phyloP scores from a whole-genome alignment of 495 filamentous ascomycete species.

The Zalerion maritima region DNA sequence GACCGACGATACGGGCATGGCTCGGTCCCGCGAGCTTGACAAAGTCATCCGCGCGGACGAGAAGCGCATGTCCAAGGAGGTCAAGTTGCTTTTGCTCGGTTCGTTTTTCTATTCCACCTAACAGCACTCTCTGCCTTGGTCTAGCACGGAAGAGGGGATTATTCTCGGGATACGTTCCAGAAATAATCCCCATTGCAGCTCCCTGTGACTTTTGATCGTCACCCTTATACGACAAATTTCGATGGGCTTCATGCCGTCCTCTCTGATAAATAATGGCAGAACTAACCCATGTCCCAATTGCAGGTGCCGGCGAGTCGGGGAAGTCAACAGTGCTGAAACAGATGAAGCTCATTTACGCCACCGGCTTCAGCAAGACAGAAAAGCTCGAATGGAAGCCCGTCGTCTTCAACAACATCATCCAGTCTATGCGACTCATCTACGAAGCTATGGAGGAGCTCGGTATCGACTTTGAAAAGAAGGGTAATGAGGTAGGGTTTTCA shows the following conservation, averaged over 20 bases:
- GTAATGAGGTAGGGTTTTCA: slow-evolving; percentile 56
- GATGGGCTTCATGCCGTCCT: no score
- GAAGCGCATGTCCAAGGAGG: slow-evolving; percentile 61
- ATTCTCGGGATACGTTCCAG: slow-evolving; percentile 7
- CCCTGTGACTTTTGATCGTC: not conserved
- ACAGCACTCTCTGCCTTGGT: no score
- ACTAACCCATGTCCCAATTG: slow-evolving; percentile 2
- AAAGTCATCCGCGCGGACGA: slow-evolving; percentile 65
- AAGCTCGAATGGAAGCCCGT: slow-evolving; percentile 86
- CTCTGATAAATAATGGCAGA: no score
- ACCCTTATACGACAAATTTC: not conserved
- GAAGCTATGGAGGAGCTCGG: slow-evolving; percentile 85
- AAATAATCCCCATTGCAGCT: slow-evolving; percentile 1
- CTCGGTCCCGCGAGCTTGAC: slow-evolving; percentile 55
- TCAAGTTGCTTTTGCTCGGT: slow-evolving; percentile 78
- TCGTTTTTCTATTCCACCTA: slow-evolving; percentile 21
- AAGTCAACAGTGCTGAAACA: slow-evolving; percentile 98
- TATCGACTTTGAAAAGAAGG: slow-evolving; percentile 58
- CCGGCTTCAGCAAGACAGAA: slow-evolving; percentile 83
- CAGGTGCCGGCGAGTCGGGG: slow-evolving; percentile 93
- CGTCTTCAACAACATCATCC: slow-evolving; percentile 84
- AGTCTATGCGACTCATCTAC: slow-evolving; percentile 76
- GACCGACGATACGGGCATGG: slow-evolving; percentile 29
- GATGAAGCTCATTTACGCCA: slow-evolving; percentile 95
- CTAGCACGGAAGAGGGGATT: no score